A percentile compares a stretch with the other conserved stretches of the same genome.
phyloP scores from a whole-genome alignment of 2,329 filamentous ascomycete species.

The Epichloe bromicola region DNA sequence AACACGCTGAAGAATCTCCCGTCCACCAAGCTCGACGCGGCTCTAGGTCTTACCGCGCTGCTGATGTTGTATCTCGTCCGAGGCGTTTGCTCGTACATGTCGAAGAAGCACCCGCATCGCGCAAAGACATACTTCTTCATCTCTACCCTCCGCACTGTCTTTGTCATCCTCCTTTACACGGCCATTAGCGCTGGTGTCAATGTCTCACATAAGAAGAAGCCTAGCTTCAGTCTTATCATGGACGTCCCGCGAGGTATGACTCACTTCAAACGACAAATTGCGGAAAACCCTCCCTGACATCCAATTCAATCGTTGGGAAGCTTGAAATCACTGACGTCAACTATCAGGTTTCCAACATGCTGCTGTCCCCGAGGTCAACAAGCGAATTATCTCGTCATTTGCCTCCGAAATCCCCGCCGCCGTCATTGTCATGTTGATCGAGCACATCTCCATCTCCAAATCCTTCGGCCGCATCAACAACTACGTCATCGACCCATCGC shows the following conservation, averaged over 20 bases:
- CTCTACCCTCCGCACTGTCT: conserved; percentile 64
- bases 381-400: conserved; percentile 48
- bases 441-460: conserved; percentile 74
- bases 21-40: conserved; percentile 50
- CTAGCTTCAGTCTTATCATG: conserved; percentile 51
- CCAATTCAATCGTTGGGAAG: not conserved
- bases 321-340: not conserved
- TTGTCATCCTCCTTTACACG: conserved; percentile 71
- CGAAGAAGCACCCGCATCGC: conserved; percentile 51
- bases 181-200: conserved; percentile 63
- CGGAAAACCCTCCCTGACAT: not conserved
- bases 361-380: conserved; percentile 49
- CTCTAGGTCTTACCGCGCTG: conserved; percentile 58
- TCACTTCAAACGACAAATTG: not conserved
- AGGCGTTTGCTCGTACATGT: conserved; percentile 45
- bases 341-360: conserved; percentile 54
- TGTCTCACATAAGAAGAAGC: conserved; percentile 39
- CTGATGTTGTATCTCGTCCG: conserved; percentile 56
- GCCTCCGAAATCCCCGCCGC: conserved; percentile 54
- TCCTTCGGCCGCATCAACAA: conserved; percentile 72
- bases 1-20: conserved; percentile 34
- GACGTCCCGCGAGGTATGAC: conserved; percentile 51
- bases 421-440: conserved; percentile 66
- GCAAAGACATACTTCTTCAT: conserved; percentile 67
- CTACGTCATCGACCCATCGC: conserved; percentile 68